phyloP scores from a whole-genome alignment of 2,329 filamentous ascomycete species.

The Emergomyces pasteurianus region DNA sequence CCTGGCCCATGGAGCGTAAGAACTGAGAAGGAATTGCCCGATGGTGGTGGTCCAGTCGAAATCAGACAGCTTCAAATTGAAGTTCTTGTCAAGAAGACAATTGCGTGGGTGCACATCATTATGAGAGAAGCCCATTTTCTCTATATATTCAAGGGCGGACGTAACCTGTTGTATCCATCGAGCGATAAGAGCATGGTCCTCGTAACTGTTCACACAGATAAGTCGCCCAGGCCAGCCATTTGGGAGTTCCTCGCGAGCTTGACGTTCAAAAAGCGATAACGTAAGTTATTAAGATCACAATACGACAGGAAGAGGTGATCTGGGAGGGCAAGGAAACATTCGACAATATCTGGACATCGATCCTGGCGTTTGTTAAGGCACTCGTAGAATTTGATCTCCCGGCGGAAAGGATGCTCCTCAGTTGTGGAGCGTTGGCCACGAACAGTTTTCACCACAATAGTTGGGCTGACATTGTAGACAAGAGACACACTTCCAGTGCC shows the following conservation, averaged over 20 bases:
- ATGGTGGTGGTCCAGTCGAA: constrained; percentile 12
- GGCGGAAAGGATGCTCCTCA: not conserved
- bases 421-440: too few species aligned
- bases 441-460: not conserved
- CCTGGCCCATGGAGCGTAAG: constrained; percentile 11
- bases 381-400: constrained; percentile 8
- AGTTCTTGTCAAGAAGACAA: constrained; percentile 9
- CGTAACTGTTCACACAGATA: not conserved
- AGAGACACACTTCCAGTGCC: not conserved
- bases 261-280: constrained; percentile 2
- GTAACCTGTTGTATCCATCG: too few species aligned
- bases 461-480: not conserved
- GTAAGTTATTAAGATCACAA: too few species aligned
- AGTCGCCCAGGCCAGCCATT: not conserved
- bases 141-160: constrained; percentile 10
- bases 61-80: constrained; percentile 10
- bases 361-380: constrained; percentile 4
- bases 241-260: not conserved
- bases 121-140: constrained; percentile 12
- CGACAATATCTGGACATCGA: constrained; percentile 6
- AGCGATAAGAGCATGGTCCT: too few species aligned
- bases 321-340: constrained; percentile 6
- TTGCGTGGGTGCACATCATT: constrained; percentile 7
- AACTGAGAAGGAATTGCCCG: constrained; percentile 10
- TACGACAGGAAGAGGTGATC: not conserved